phyloP scores from a whole-genome alignment of 495 filamentous ascomycete genomes.

The Talaromyces adpressus region DNA sequence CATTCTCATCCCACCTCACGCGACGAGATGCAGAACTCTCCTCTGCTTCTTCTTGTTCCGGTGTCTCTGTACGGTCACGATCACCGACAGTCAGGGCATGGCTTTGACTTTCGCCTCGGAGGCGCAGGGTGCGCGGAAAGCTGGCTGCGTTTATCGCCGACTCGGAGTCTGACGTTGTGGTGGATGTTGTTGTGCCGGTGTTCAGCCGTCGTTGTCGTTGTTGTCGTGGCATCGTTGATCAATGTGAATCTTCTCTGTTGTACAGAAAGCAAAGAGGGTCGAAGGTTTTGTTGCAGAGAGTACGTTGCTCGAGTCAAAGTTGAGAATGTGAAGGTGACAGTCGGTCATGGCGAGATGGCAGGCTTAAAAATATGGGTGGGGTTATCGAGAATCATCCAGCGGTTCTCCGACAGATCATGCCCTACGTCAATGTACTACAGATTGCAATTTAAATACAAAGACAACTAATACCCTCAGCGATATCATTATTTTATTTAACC shows the following conservation, averaged over 20 bases:
- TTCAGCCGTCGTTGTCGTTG: not conserved
- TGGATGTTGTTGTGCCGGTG: not conserved
- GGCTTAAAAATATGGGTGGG: not conserved
- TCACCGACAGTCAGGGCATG: not conserved
- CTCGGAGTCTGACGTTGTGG: not conserved
- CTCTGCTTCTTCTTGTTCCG: slow-evolving; percentile 9
- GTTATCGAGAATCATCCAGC: not conserved
- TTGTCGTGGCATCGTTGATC: not conserved
- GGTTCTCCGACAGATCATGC: not conserved
- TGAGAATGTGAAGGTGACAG: not conserved
- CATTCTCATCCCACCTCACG: slow-evolving; percentile 88
- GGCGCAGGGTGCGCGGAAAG: slow-evolving; percentile 22
- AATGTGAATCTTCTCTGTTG: not conserved
- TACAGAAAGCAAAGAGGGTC: not conserved
- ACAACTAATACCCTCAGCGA: not conserved
- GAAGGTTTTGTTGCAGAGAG: not conserved
- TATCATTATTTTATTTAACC: not conserved
- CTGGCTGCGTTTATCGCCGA: not conserved
- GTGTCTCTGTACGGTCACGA: not conserved
- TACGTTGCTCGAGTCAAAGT: not conserved
- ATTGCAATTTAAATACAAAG: not conserved
- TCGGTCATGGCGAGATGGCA: not conserved
- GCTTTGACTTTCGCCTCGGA: slow-evolving; percentile 27
- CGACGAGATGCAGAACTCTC: slow-evolving; percentile 25
- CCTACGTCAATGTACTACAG: not conserved